Evolutionary conservation across 345 rosid species (phyloP), one percentile per base, ranked within the genome.

Genomic region (Garcia nutans): DNA sequence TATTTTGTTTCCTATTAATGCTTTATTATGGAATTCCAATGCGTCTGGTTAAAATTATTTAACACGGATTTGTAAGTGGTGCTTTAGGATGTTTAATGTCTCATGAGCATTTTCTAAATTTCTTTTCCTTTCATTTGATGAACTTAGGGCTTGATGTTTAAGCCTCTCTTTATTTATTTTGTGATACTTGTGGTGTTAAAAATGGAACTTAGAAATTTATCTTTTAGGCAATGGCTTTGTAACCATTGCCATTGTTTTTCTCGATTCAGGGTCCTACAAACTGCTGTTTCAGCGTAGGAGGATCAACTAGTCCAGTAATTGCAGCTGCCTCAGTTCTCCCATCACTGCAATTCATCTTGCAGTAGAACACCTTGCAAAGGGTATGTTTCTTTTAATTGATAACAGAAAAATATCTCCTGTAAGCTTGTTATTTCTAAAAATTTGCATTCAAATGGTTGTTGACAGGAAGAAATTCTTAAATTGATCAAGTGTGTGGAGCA

Each of bases 401-500:
- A 47, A 11, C 13, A 47, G 13, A 47, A 17, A 31, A 65, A 42
- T 19, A 60, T 28, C 15, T 28, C 16, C 61, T 19, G 24, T 7
- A 31, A n/a, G 37, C 41, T 55, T 64, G 44, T 31, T 22, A 9
- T 60, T 74, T 24, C 41, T 63, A 41, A 9, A 56, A 44, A 33
- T 56, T n/a, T 11, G 62, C 74, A 13, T 74, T 63, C 47, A 41
- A 65, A 74, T 50, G 33, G 76, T 70, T 85, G 68, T 75, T 86
- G 81, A 78, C 98, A 96, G 98, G 99, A 96, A 54, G 99, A 96
- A 87, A 87, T 96, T 78, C 69, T 93, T 78, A 89, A 89, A 85
- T 81, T 93, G 86, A 88, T 96, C 74, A 96, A 89, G 78, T 78
- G 77, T 78, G 76, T 89, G 85, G 99, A 93, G 89, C 94, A 88